Evolutionary conservation across 257 asterid species (phyloP), one percentile per base, ranked within the genome.

Genomic region (Solanum habrochaites): DNA sequence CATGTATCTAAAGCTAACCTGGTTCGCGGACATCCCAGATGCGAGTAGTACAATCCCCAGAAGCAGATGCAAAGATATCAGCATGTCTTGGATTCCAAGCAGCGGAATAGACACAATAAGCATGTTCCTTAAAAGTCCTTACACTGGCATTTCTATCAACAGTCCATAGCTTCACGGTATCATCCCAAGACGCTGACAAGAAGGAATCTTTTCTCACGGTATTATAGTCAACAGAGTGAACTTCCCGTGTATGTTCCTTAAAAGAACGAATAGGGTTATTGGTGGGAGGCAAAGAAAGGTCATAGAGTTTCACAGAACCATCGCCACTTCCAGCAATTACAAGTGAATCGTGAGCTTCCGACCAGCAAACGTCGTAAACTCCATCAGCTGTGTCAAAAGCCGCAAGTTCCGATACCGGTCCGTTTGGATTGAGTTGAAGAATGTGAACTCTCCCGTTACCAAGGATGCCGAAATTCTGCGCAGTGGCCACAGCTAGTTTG

Each of bases 1-100:
- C 27, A 72, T 14, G 4, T 8, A 14, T 29, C 18, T 7, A 20
- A 20, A 31, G 58, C 83, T 15, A 86, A 95, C 99, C 99, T 89
- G 99, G 99, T 88, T 97, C 99, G 21, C 98, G 94, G 23, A 97
- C 98, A 92, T 97, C 99, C 99, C 99, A 97, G 88, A 97, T 95
- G 86, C 98, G 98, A 20, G 96, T 82, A 60, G 98, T 97, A 75
- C 98, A 97, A 89, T 97, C 99, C 21, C 98, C 99, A 32, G 98
- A 95, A 88, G 98, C 98, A 25, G 98, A 94, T 20, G 98, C 98
- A 74, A 97, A 97, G 3, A 97, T 93, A 88, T 97, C 99, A 64
- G 98, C 98, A 70, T 97, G 98, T 35, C 99, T 91, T 16, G 99
- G 99, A 90, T 94, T 95, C 99, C 98, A 97, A 60, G 98, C 89